Evolutionary conservation across 768 basidiomycete genomes (phyloP), one percentile per base, ranked within the genome.

Genomic region (Psilocybe cubensis): DNA sequence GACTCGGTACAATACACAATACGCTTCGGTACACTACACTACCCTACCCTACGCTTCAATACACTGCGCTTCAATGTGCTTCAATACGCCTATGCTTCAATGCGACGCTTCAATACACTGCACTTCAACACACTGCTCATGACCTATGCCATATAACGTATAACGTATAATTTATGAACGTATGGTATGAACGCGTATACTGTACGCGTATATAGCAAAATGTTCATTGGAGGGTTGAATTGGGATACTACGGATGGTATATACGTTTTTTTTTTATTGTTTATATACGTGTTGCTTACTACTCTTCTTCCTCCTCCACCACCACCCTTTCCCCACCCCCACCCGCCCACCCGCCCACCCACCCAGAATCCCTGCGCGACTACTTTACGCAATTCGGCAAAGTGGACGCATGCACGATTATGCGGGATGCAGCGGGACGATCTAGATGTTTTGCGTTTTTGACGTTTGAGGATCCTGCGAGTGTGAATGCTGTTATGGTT

Each of bases 211-310:
- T 78, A 74, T 81, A 98, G 97, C 76, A 99, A 99, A 83, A 99
- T 99, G 97, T 99, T 99, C 76, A 96, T 99, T 71, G 97, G 97
- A 61, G 97, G 97, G 63, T 82, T 99, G 63, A 97, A 98, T 79
- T 99, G 97, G 97, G 96, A 98, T 76, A 98, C 97, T 68, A 96
- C 94, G 72, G 97, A 98, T 83, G 96, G 97, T 99, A 85, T 60
- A 77, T 78, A 75, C 65, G 68, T 14, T 70, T 63, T 66, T 63
- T 72, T 75, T 74, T 67, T 73, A 70, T 64, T 72, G 66, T 41
- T 25, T 59, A 70, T 52, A 66, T 57, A 64, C 65, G 63, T 66
- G 62, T 63, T 63, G 79, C 78, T 77, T 72, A 72, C 70, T 58
- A 58, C 61, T 38, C 11, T n/a, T n/a, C n/a, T n/a, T n/a, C n/a